Percentiles rank a stretch among this genome's conserved stretches.
These are phyloP conservation scores for Bothriochloa decipiens DNA, from an alignment of 176 grass and related monocot species.

Conservation along the genomic window DNA sequence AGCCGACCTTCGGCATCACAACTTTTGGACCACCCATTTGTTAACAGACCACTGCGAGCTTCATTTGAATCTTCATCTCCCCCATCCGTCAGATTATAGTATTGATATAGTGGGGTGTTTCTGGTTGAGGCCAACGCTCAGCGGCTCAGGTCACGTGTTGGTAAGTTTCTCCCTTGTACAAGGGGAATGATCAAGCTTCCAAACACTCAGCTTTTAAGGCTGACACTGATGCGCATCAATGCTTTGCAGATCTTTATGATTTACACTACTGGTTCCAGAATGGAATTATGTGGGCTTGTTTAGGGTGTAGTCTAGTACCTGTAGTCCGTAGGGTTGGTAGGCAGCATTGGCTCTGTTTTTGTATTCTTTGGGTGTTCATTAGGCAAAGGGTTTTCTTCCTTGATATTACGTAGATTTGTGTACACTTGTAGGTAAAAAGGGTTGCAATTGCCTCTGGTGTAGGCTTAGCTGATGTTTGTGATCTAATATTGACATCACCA, in stretches of 20 bases:
- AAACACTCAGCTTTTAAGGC: constrained; percentile 8
- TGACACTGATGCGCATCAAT: background rate
- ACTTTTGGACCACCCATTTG: constrained; percentile 89
- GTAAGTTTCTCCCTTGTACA: constrained; percentile 30
- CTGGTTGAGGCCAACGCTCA: constrained; percentile 21
- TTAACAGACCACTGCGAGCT: constrained; percentile 63
- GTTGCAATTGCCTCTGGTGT: constrained; percentile 21
- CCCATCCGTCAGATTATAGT: constrained; percentile 10
- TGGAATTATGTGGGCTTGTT: constrained; percentile 6
- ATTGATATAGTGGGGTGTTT: constrained; percentile 19
- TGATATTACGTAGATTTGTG: constrained; percentile 36
- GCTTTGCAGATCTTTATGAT: constrained; percentile 45
- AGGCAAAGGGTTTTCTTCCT: constrained; percentile 22
- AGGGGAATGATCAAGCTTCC: constrained; percentile 13
- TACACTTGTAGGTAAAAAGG: constrained; percentile 24
- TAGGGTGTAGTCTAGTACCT: constrained; percentile 30
- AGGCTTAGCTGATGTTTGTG: constrained; percentile 38
- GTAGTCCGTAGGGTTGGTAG: constrained; percentile 19
- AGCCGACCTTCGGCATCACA: constrained; percentile 69
- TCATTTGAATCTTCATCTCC: constrained; percentile 63
- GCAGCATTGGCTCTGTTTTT: constrained; percentile 22
- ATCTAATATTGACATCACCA: constrained; percentile 31
- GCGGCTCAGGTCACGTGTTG: constrained; percentile 12
- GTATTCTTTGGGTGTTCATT: constrained; percentile 43
- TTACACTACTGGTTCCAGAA: background rate